Evolutionary conservation across 257 asterid genomes (phyloP).

Genomic region (Solanum corneliomulleri): DNA sequence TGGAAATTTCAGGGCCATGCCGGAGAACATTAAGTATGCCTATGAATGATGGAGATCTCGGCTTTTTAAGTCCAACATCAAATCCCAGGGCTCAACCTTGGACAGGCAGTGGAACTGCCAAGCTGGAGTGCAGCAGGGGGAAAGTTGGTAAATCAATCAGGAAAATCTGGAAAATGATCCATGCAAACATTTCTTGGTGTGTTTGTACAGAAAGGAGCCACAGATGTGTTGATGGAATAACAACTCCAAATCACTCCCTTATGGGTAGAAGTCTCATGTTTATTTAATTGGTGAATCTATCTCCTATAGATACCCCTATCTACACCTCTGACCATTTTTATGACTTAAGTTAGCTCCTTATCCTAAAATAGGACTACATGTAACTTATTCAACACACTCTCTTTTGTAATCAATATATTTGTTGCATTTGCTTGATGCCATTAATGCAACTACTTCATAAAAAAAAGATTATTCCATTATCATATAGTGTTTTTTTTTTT

Average conservation of each 20-base stretch:
- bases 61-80: neutral
- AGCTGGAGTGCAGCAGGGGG: neutral
- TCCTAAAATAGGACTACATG: neutral
- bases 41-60: neutral
- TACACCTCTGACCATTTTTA: neutral
- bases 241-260: neutral
- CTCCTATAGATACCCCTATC: neutral
- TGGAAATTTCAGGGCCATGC: neutral
- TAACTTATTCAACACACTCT: neutral
- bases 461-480: neutral
- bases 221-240: neutral
- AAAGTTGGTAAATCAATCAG: neutral
- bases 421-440: neutral
- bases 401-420: neutral
- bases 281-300: neutral
- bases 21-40: neutral
- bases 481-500: neutral
- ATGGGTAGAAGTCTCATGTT: neutral
- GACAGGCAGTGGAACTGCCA: neutral
- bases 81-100: neutral
- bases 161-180: neutral
- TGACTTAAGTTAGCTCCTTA: neutral
- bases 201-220: neutral
- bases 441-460: neutral
- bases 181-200: neutral